A percentile compares a stretch with the other conserved stretches of the same genome.
Conservation (phyloP, 108 stramenopile species). For the Cyclotella choctawhatcheeana region DNA sequence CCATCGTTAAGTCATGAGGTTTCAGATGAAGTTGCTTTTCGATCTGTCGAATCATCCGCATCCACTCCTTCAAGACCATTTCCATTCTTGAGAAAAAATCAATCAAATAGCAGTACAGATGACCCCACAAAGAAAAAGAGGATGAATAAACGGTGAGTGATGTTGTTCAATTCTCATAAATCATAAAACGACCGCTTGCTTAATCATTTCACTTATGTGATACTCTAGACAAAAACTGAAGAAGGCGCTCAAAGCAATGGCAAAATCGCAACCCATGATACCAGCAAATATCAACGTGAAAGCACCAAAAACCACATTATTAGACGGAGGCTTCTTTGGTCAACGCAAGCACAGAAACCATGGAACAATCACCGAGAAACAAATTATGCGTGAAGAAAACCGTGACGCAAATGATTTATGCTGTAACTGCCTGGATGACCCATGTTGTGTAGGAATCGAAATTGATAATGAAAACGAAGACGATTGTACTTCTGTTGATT, state of each 20-base stretch:
- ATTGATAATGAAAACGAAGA: background rate
- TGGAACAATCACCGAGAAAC: constrained; percentile 9
- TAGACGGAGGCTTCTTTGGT: constrained; percentile 31
- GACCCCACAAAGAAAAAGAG: background rate
- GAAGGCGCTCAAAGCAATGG: constrained; percentile 20
- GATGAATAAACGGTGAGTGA: background rate
- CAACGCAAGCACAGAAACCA: constrained; percentile 23
- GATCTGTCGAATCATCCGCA: background rate
- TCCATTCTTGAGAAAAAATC: background rate
- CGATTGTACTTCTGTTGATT: too few species aligned
- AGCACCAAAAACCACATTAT: constrained; percentile 10
- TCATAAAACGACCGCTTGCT: too few species aligned
- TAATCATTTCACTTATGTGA: too few species aligned
- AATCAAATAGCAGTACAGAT: background rate
- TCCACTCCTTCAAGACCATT: background rate
- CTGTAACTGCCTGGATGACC: background rate
- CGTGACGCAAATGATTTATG: background rate
- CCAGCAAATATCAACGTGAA: background rate
- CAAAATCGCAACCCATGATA: constrained; percentile 4
- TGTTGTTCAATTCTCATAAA: background rate
- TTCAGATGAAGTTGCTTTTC: background rate
- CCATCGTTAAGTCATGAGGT: background rate
- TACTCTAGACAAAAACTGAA: background rate
- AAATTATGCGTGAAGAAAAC: constrained; percentile 18
- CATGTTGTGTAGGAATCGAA: background rate